A percentile compares a stretch with the other conserved stretches of the same genome.
Evolutionary conservation across 176 grass and related monocot species (phyloP).

Genomic region (Carex myosuroides): DNA sequence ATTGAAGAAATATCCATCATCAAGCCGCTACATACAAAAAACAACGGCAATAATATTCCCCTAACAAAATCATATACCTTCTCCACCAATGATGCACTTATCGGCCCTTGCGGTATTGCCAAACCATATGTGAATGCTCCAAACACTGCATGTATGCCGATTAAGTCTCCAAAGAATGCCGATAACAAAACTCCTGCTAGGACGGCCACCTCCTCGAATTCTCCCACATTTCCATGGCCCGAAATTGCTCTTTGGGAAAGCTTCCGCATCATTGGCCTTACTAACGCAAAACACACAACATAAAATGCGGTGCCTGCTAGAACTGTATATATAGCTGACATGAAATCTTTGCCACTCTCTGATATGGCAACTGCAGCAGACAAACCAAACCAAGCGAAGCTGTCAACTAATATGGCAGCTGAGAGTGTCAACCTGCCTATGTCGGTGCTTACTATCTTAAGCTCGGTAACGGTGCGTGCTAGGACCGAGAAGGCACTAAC

Average conservation of each 20-base stretch:
- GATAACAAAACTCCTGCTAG: constrained; percentile 56
- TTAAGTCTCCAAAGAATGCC: constrained; percentile 40
- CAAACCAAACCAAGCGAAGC: constrained; percentile 37
- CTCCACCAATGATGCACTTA: constrained; percentile 52
- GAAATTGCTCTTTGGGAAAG: constrained; percentile 10
- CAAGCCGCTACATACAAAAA: constrained; percentile 64
- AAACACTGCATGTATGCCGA: constrained; percentile 61
- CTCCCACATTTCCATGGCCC: constrained; percentile 24
- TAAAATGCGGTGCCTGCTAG: constrained; percentile 27
- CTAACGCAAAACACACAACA: constrained; percentile 13
- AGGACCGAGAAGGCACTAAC: constrained; percentile 68
- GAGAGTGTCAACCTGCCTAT: constrained; percentile 63
- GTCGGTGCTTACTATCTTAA: constrained; percentile 59
- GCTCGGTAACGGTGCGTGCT: constrained; percentile 50
- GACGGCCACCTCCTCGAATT: constrained; percentile 35
- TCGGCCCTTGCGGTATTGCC: constrained; percentile 53
- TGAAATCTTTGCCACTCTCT: background rate
- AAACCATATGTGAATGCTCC: constrained; percentile 71
- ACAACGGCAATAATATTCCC: constrained; percentile 48
- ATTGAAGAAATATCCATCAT: constrained; percentile 32
- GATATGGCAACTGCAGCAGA: constrained; percentile 35
- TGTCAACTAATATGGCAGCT: constrained; percentile 48
- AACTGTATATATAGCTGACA: constrained; percentile 26
- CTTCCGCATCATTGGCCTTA: constrained; percentile 30
- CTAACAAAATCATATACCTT: constrained; percentile 60